Percentiles rank a stretch among this genome's conserved stretches.
Evolutionary conservation across 2,329 filamentous ascomycete genomes (phyloP).

Genomic region (Fusarium proliferatum): DNA sequence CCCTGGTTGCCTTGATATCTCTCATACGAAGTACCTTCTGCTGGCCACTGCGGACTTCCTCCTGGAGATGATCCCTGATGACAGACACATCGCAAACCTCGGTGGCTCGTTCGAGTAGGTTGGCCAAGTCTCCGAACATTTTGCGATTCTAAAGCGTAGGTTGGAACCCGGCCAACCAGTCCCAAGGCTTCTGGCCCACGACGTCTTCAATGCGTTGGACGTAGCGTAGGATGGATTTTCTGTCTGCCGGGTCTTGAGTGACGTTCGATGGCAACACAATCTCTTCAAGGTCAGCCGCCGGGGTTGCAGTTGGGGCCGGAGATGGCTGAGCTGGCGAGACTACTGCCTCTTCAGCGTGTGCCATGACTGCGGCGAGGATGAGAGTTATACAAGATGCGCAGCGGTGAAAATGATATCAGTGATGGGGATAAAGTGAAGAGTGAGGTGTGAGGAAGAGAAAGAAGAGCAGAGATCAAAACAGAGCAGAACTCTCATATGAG

Average conservation of each 20-base stretch:
- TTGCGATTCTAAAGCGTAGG: conserved; percentile 2
- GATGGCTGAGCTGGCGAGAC: background rate
- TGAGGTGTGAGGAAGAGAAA: background rate
- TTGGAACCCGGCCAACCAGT: background rate
- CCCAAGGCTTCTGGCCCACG: conserved; percentile 8
- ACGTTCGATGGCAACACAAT: background rate
- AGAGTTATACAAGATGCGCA: fast-evolving
- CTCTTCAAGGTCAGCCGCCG: background rate
- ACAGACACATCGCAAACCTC: background rate
- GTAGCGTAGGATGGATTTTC: background rate
- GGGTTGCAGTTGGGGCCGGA: background rate
- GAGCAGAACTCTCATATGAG: background rate
- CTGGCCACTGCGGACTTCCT: no score
- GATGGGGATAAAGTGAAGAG: background rate
- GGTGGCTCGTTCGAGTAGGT: background rate
- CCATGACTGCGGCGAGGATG: background rate
- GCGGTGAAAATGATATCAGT: background rate
- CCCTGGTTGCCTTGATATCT: background rate
- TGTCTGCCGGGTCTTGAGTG: background rate
- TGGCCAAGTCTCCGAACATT: conserved; percentile 2
- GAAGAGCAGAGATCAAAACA: background rate
- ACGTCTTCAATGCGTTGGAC: background rate
- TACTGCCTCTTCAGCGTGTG: background rate
- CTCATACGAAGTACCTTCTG: background rate
- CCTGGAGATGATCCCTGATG: background rate